These are phyloP conservation scores for Fragilariopsis cylindrus DNA, from an alignment of 108 stramenopile species.

Conservation along the genomic window DNA sequence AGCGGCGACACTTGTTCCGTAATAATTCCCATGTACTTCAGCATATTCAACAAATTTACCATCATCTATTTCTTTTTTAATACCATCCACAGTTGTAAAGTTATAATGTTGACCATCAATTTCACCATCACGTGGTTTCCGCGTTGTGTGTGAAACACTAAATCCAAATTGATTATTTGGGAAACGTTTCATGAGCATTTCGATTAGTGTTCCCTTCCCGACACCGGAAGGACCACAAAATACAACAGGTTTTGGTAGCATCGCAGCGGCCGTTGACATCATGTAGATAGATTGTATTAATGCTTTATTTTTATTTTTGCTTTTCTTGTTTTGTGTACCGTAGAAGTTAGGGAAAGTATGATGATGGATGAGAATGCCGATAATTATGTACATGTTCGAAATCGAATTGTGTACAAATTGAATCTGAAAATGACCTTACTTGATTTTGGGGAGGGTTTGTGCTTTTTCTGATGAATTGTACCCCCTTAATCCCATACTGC, in stretches of 20 bases:
- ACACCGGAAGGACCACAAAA: slow-evolving; percentile 57
- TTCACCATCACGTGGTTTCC: slow-evolving; percentile 88
- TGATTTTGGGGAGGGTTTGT: too few species aligned
- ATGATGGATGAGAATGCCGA: not conserved
- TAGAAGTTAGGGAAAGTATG: not conserved
- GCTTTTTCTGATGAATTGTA: too few species aligned
- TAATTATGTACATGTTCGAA: too few species aligned
- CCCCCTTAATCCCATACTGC: too few species aligned
- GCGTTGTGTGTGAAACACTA: slow-evolving; percentile 93
- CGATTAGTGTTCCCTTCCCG: slow-evolving; percentile 74
- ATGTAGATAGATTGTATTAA: slow-evolving; percentile 1
- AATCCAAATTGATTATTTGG: slow-evolving; percentile 73
- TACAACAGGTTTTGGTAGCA: slow-evolving; percentile 49
- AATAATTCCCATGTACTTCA: slow-evolving; percentile 92
- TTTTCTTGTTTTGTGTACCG: not conserved
- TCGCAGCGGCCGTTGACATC: not conserved
- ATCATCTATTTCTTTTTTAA: slow-evolving; percentile 83
- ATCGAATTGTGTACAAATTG: too few species aligned
- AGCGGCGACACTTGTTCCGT: slow-evolving; percentile 66
- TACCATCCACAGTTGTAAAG: slow-evolving; percentile 81
- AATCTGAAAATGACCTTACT: too few species aligned
- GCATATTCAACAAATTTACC: slow-evolving; percentile 89
- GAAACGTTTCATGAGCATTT: slow-evolving; percentile 73
- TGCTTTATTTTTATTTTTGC: slow-evolving; percentile 6
- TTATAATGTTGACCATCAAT: slow-evolving; percentile 90